Evolutionary conservation across 768 basidiomycete genomes (phyloP), one percentile per base, ranked within the genome.

Genomic region (Leucosporidium scottii): DNA sequence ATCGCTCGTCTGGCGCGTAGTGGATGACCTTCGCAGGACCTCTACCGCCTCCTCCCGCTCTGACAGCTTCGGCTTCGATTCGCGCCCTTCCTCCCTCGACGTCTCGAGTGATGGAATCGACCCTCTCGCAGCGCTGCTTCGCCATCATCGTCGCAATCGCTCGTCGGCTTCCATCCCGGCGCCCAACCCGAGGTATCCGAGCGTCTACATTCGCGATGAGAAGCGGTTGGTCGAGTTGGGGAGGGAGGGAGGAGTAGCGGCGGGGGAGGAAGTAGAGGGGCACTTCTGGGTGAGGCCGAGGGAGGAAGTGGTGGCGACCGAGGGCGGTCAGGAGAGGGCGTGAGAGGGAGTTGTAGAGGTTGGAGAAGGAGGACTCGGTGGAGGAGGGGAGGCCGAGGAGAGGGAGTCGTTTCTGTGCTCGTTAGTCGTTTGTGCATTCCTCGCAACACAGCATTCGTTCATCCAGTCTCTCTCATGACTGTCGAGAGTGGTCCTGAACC

Each of bases 191-290:
- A 30, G 55, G 27, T 67, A 59, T 59, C 69, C 69, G 20, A 67
- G 66, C n/a, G 59, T 71, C 50, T 71, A 67, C 60, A 48, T 64
- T 6, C 39, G 55, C 18, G 70, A 71, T 28, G 70, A 71, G 50
- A 31, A 36, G 23, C 57, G 64, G 28, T 57, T 71, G 23, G 57
- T 71, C 53, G 57, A 47, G 18, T 50, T 71, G 10, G 67, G 53
- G 5, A 48, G 66, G 51, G 59, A 71, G 23, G 66, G 67, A 25
- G 67, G 67, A n/a, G 53, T 68, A 34, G 67, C 67, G 0, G 21
- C 23, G 2, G 70, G 65, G 9, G 51, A 48, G 4, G 48, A 64
- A n/a, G 70, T 18, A 8, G 50, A 27, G 23, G 39, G 39, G 2
- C 39, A 44, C 13, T 44, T 44, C 13, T 44, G 8, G 39, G 39